A percentile compares a stretch with the other conserved stretches of the same genome.
Conservation (phyloP, 305 asterid genomes). For the Lippia alba region DNA sequence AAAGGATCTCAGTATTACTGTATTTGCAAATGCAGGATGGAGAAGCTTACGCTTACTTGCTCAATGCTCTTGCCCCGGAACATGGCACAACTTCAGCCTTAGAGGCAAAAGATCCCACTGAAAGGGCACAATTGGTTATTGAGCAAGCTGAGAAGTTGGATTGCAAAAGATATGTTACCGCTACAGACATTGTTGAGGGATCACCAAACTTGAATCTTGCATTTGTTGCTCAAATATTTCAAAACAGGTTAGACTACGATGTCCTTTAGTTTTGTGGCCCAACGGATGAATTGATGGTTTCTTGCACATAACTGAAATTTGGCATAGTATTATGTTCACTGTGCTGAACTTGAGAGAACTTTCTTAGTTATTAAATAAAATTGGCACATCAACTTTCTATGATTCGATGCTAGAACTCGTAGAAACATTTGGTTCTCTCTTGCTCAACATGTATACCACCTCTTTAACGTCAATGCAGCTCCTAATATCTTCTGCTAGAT, state of each 20-base stretch:
- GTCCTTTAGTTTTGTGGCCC: neutral
- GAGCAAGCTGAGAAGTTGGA: constrained; percentile 87
- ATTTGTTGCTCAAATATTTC: constrained; percentile 79
- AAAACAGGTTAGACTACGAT: constrained; percentile 53
- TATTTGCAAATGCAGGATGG: constrained; percentile 63
- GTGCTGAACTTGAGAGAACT: neutral
- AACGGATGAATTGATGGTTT: no score
- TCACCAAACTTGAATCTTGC: constrained; percentile 69
- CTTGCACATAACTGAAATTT: no score
- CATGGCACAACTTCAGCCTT: constrained; percentile 57
- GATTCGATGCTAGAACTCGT: neutral
- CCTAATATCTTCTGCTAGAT: neutral
- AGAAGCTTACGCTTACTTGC: constrained; percentile 89
- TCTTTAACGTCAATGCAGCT: no score
- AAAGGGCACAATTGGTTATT: constrained; percentile 78
- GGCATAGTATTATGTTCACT: no score
- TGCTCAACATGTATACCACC: no score
- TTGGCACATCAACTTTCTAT: no score
- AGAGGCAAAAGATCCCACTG: constrained; percentile 75
- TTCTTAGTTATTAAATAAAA: neutral
- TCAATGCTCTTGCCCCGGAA: constrained; percentile 94
- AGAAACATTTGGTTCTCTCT: constrained; percentile 2
- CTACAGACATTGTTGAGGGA: constrained; percentile 80
- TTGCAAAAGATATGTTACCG: constrained; percentile 67
- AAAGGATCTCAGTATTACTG: no score